Conservation (phyloP, 306 rosid species). For the Glycine soja region DNA sequence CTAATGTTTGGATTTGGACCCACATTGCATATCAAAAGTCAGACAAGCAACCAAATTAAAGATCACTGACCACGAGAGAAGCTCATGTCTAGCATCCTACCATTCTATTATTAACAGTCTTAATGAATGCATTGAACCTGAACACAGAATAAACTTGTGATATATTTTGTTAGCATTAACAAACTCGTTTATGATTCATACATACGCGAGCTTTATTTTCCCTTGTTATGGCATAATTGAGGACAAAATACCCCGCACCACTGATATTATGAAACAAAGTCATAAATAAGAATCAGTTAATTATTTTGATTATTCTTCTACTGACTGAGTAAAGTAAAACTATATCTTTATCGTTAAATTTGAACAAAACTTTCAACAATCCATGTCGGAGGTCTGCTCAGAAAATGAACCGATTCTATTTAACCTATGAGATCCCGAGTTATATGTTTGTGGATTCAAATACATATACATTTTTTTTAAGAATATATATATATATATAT, state of each 20-base stretch:
- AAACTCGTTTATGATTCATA: too few relatives aligned
- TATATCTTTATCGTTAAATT: background rate
- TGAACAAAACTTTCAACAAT: background rate
- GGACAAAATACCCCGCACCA: background rate
- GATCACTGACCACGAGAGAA: background rate
- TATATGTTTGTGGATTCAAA: too few relatives aligned
- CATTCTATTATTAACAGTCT: background rate
- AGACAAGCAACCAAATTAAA: background rate
- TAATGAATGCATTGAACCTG: background rate
- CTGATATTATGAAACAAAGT: background rate
- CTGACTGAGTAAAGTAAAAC: too few relatives aligned
- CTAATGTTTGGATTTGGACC: background rate
- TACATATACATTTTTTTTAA: too few relatives aligned
- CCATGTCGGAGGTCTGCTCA: background rate
- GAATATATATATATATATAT: too few relatives aligned
- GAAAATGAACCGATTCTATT: background rate
- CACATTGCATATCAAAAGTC: background rate
- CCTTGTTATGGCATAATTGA: too few relatives aligned
- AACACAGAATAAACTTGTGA: conserved; percentile 3
- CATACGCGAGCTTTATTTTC: too few relatives aligned
- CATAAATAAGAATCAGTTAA: background rate
- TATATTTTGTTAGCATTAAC: too few relatives aligned
- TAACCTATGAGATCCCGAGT: too few relatives aligned
- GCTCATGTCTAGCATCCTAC: background rate
- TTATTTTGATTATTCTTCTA: background rate